These are phyloP conservation scores for Saturnispora sekii DNA, from an alignment of 805 yeast genomes.

Conservation along the genomic window DNA sequence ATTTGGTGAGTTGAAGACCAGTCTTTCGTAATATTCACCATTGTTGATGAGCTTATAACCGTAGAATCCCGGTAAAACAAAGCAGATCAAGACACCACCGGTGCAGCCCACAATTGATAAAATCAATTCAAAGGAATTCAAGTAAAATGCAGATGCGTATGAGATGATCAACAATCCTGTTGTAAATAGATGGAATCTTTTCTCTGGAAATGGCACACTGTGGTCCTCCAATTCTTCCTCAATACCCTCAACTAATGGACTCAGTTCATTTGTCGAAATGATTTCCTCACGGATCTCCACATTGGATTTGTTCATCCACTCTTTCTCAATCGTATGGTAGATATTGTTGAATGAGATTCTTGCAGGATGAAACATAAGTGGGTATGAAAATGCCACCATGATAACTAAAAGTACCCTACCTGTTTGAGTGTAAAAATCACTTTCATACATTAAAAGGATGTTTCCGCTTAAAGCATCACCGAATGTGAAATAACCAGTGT, in stretches of 20 bases:
- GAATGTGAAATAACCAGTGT: slow-evolving; percentile 63
- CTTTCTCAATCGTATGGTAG: slow-evolving; percentile 14
- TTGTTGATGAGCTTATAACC: slow-evolving; percentile 47
- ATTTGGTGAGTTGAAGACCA: slow-evolving; percentile 16
- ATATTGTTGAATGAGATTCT: slow-evolving; percentile 66
- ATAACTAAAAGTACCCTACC: slow-evolving; percentile 57
- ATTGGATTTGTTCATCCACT: neutral
- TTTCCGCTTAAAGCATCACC: slow-evolving; percentile 61
- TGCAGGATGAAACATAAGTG: slow-evolving; percentile 75
- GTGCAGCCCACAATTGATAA: slow-evolving; percentile 73
- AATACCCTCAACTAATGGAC: slow-evolving; percentile 10
- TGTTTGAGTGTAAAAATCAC: slow-evolving; percentile 35
- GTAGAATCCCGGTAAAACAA: slow-evolving; percentile 69
- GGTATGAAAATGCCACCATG: slow-evolving; percentile 70
- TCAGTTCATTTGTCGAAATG: neutral
- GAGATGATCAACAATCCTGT: slow-evolving; percentile 35
- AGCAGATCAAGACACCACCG: slow-evolving; percentile 72
- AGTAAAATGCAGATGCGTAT: slow-evolving; percentile 47
- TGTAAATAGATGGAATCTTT: slow-evolving; percentile 42
- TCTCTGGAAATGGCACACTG: slow-evolving; percentile 38
- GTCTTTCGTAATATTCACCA: slow-evolving; percentile 8
- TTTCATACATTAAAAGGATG: slow-evolving; percentile 57
- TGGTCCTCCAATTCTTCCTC: slow-evolving; percentile 19
- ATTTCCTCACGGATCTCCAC: neutral
- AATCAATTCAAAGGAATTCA: slow-evolving; percentile 58